Evolutionary conservation across 192 early-diverging fungal species (phyloP).

Genomic region (Funneliformis geosporum): DNA sequence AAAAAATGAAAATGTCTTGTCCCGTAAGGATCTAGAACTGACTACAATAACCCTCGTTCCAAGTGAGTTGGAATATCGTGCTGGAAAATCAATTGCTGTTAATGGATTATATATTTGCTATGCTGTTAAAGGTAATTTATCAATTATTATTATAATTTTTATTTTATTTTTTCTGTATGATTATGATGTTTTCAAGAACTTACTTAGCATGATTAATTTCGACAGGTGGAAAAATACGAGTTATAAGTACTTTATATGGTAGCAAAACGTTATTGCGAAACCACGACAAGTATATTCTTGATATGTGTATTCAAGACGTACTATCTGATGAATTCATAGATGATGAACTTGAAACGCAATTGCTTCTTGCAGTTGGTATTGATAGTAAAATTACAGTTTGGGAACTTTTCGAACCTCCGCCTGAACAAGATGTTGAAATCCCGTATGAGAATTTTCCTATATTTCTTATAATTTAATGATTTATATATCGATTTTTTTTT

Average conservation of each 20-base stretch:
- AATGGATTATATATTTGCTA: constrained; percentile 51
- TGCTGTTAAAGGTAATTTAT: constrained; percentile 44
- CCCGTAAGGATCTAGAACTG: constrained; percentile 41
- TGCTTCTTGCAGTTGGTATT: constrained; percentile 22
- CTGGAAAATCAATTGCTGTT: constrained; percentile 46
- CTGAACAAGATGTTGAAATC: constrained; percentile 22
- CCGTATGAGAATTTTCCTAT: constrained; percentile 24
- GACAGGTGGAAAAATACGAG: constrained; percentile 32
- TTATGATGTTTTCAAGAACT: neutral
- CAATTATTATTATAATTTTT: no score
- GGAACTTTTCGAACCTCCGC: constrained; percentile 22
- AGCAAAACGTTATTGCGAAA: constrained; percentile 28
- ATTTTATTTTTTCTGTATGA: neutral
- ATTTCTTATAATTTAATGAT: constrained; percentile 15
- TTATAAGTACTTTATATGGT: constrained; percentile 26
- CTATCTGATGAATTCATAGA: neutral
- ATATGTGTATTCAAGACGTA: constrained; percentile 27
- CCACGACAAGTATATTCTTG: constrained; percentile 33
- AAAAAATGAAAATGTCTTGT: constrained; percentile 43
- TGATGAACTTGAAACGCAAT: neutral
- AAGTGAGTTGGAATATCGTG: constrained; percentile 47
- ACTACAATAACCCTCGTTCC: constrained; percentile 44
- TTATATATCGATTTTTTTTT: neutral
- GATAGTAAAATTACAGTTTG: constrained; percentile 33
- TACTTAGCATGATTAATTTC: neutral